Percentiles rank a stretch among this genome's conserved stretches.
Evolutionary conservation across 345 rosid species (phyloP).

Genomic region (Salix dunnii): DNA sequence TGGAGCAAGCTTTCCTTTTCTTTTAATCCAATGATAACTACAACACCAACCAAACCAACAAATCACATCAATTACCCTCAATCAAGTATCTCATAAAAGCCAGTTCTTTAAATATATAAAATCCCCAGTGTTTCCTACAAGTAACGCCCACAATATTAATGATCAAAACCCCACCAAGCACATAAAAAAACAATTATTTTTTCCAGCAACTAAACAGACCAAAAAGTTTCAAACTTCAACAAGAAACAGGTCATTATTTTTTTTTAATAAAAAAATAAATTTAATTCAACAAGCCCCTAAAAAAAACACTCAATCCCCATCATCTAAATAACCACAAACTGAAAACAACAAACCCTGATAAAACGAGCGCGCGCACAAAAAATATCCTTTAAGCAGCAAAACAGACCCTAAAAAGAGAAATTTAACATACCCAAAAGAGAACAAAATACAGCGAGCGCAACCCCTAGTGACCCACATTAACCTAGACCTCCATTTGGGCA

Average conservation of each 20-base stretch:
- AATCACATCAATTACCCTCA: not conserved
- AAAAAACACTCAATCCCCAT: not conserved
- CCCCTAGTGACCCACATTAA: conserved; percentile 90
- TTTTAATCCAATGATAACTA: conserved; percentile 92
- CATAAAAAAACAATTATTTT: not conserved
- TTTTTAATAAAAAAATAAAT: not conserved
- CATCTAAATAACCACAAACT: too few relatives aligned
- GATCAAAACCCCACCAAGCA: not conserved
- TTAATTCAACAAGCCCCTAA: not conserved
- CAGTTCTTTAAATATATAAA: not conserved
- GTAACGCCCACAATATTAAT: not conserved
- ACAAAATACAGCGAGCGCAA: conserved; percentile 70
- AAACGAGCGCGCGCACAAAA: not conserved
- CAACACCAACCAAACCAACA: conserved; percentile 4
- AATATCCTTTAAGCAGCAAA: not conserved
- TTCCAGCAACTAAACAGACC: not conserved
- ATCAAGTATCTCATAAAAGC: not conserved
- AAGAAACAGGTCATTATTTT: not conserved
- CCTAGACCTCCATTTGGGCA: conserved; percentile 81
- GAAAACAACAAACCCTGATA: not conserved
- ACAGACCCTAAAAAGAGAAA: not conserved
- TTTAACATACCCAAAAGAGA: conserved; percentile 76
- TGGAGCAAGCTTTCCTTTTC: conserved; percentile 88
- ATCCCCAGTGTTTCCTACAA: not conserved
- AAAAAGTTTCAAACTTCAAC: not conserved